Evolutionary conservation across 176 grass and related monocot genomes (phyloP).

Genomic region (Cymbopogon citratus): DNA sequence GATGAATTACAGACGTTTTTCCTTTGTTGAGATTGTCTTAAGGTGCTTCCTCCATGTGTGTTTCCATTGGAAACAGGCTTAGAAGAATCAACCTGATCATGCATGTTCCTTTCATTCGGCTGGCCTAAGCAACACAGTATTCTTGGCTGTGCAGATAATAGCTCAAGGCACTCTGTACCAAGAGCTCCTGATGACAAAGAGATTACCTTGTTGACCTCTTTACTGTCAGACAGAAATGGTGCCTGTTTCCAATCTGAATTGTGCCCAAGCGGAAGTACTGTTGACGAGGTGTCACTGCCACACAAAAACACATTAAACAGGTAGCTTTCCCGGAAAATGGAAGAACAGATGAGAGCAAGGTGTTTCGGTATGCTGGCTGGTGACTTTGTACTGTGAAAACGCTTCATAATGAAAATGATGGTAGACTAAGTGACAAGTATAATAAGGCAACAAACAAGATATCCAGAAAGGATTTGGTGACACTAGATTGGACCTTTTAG

Average conservation of each 20-base stretch:
- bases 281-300: conserved; percentile 20
- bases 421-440: neutral
- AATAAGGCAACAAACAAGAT: neutral
- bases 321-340: neutral
- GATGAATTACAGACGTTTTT: conserved; percentile 17
- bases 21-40: neutral
- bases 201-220: conserved; percentile 26
- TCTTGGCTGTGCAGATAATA: conserved; percentile 20
- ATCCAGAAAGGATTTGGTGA: neutral
- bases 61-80: conserved; percentile 23
- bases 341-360: too few relatives aligned
- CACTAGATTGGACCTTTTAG: neutral
- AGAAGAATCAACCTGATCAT: conserved; percentile 31
- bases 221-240: conserved; percentile 3
- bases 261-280: neutral
- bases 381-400: neutral
- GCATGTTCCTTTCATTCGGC: conserved; percentile 50
- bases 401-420: neutral
- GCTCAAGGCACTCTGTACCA: conserved; percentile 18
- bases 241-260: conserved; percentile 17
- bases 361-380: too few relatives aligned
- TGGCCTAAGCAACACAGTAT: conserved; percentile 9
- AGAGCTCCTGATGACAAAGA: conserved; percentile 13
- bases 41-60: conserved; percentile 9
- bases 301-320: conserved; percentile 23